A percentile compares a stretch with the other conserved stretches of the same genome.
These are phyloP conservation scores for Ceraceosorus guamensis DNA, from an alignment of 1,284 basidiomycete genomes.

Conservation along the genomic window DNA sequence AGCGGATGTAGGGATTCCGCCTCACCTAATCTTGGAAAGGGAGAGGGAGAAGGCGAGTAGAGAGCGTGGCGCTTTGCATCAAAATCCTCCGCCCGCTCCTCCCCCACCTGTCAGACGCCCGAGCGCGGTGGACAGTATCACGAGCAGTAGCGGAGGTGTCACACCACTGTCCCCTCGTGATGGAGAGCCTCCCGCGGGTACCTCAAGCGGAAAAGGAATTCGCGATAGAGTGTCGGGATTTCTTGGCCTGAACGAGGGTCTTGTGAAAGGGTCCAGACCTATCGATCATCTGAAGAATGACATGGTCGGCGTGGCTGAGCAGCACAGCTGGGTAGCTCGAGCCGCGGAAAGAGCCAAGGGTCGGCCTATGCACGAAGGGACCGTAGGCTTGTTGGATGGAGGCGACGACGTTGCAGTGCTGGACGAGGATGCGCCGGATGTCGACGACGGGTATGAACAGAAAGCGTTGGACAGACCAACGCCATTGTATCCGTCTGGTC, in stretches of 20 bases:
- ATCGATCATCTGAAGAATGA: conserved; percentile 30
- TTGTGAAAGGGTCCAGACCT: conserved; percentile 24
- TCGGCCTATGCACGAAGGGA: conserved; percentile 4
- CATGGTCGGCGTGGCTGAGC: conserved; percentile 21
- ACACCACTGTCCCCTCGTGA: conserved; percentile 11
- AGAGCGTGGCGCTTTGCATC: conserved; percentile 1
- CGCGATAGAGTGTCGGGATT: conserved; percentile 27
- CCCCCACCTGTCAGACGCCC: conserved; percentile 5
- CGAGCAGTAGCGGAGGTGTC: conserved; percentile 6
- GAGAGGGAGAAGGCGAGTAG: conserved; percentile 11
- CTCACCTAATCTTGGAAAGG: conserved; percentile 8
- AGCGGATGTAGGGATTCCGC: conserved; percentile 13
- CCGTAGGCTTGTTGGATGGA: conserved; percentile 5
- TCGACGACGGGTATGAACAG: neutral
- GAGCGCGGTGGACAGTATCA: conserved; percentile 4
- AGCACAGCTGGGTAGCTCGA: conserved; percentile 28
- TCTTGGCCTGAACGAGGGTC: conserved; percentile 19
- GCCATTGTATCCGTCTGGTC: neutral
- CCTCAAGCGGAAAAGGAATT: conserved; percentile 11
- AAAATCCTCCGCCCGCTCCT: neutral
- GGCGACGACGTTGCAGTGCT: conserved; percentile 1
- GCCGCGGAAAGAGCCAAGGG: conserved; percentile 9
- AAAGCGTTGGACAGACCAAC: neutral
- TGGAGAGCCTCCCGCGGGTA: conserved; percentile 12
- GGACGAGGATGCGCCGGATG: conserved; percentile 8